Base-by-base conservation (phyloP, 1,139 yeast genomes). In the Suhomyces maxii region DNA sequence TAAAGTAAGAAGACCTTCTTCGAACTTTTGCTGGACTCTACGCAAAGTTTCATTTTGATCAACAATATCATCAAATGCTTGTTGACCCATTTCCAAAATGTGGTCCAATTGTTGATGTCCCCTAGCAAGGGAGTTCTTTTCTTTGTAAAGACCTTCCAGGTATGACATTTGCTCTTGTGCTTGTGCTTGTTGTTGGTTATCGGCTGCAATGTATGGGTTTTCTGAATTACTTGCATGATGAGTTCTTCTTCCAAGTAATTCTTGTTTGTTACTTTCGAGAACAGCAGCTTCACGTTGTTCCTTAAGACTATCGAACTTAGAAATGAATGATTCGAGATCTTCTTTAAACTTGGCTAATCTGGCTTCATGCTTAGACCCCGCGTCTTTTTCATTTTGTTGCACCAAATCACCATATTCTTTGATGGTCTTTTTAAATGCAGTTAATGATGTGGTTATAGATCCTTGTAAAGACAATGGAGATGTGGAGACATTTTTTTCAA, bases 31-130 rank as follows among this genome's bases (percentile, higher is more conserved):
- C 53, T 86, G 90, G 34, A 93, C 76, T 48, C 73, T 74, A 51
- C 79, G 73, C 49, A 93, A 75, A 26, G 84, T 76, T 57, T 85
- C 86, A 62, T 89, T 87, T 62, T 93, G 98, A 46, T 86, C 91
- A 30, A 88, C 86, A 30, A 93, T 74, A 60, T 91, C 97, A 44
- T 88, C 96, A 55, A 90, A 79, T 1, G 96, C 90, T 47, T 81
- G 80, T 51, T 86, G 83, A 1, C 97, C 98, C 83, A 89, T 86
- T 59, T 89, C 97, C 44, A 93, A 67, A 41, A 93, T 89, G 54
- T 88, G 90, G 61, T 93, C 99, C 53, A 93, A 69, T 61, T 89
- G 96, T 48, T 83, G 84, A 32, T 87, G 83, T 0, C 96, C 90
- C 47, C 89, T 72, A 26, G 79, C 76, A 47, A 93, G 71, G 8